A percentile compares a stretch with the other conserved stretches of the same genome.
These are phyloP conservation scores for Epichloe scottii DNA, from an alignment of 2,329 filamentous ascomycete species.

Conservation along the genomic window DNA sequence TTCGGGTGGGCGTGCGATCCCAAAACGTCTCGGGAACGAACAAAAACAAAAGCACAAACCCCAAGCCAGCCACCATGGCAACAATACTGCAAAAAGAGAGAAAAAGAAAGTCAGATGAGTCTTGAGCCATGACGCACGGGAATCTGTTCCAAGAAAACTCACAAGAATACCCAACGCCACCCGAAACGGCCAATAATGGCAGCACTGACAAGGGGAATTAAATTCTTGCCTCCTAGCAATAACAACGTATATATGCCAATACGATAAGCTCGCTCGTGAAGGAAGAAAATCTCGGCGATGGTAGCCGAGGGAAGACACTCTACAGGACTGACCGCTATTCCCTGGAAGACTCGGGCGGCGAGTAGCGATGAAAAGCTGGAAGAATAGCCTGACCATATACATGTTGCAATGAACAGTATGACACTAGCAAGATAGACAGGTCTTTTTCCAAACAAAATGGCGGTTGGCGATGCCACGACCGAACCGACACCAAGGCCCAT, in stretches of 20 bases:
- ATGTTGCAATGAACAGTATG: constrained; percentile 62
- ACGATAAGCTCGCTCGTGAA: constrained; percentile 86
- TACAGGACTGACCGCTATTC: constrained; percentile 76
- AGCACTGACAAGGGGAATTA: constrained; percentile 78
- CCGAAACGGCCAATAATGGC: constrained; percentile 63
- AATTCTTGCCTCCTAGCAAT: constrained; percentile 80
- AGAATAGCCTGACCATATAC: constrained; percentile 77
- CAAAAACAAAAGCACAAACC: constrained; percentile 62
- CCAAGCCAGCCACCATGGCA: constrained; percentile 64
- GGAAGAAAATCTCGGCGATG: constrained; percentile 90
- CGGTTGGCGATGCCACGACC: constrained; percentile 76
- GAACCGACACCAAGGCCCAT: constrained; percentile 79
- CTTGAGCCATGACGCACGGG: not conserved
- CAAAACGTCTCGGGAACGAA: constrained; percentile 95
- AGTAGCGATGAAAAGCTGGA: constrained; percentile 70
- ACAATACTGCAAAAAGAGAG: constrained; percentile 49
- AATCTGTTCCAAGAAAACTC: constrained; percentile 17
- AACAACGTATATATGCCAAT: constrained; percentile 88
- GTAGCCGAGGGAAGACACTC: constrained; percentile 89
- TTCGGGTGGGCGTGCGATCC: constrained; percentile 60
- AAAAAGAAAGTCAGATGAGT: constrained; percentile 8
- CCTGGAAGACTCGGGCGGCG: constrained; percentile 74
- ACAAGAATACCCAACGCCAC: constrained; percentile 92
- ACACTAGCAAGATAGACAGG: constrained; percentile 75
- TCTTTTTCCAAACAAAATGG: constrained; percentile 81